These are phyloP conservation scores for Leucocoprinus birnbaumii DNA, from an alignment of 768 basidiomycete species.

Conservation along the genomic window DNA sequence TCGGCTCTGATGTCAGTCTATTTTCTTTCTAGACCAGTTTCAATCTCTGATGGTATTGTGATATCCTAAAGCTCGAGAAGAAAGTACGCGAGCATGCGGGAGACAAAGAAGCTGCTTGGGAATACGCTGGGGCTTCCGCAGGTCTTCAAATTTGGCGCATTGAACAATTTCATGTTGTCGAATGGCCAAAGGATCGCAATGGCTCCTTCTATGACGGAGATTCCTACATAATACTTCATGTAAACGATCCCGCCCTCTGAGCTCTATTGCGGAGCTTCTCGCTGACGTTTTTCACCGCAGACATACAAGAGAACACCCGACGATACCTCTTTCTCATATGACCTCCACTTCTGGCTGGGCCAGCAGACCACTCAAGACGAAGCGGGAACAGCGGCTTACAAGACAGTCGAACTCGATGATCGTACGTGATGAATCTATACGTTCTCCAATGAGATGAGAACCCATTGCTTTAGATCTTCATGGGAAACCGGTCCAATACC, in stretches of 20 bases:
- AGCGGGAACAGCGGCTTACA: constrained; percentile 61
- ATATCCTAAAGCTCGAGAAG: constrained; percentile 46
- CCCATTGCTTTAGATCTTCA: constrained; percentile 40
- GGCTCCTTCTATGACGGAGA: constrained; percentile 65
- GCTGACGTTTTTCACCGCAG: constrained; percentile 24
- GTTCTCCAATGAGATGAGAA: not conserved
- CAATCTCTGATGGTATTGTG: not conserved
- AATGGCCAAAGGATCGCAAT: constrained; percentile 47
- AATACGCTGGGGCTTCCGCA: constrained; percentile 34
- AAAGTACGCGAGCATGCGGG: constrained; percentile 50
- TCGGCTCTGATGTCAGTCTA: constrained; percentile 55
- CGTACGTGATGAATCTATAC: constrained; percentile 31
- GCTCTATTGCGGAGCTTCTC: not conserved
- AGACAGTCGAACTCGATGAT: constrained; percentile 66
- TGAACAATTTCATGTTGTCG: constrained; percentile 51
- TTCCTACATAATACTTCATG: constrained; percentile 64
- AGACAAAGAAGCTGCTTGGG: constrained; percentile 49
- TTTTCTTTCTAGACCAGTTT: not conserved
- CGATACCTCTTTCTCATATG: constrained; percentile 43
- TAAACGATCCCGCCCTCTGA: constrained; percentile 22
- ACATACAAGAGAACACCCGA: constrained; percentile 56
- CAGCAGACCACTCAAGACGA: constrained; percentile 58
- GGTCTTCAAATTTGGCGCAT: constrained; percentile 60
- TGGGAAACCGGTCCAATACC: constrained; percentile 56
- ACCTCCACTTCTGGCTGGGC: constrained; percentile 69